Percentiles rank a stretch among this genome's conserved stretches.
These are phyloP conservation scores for Vigna unguiculata DNA, from an alignment of 306 rosid species.

Conservation along the genomic window DNA sequence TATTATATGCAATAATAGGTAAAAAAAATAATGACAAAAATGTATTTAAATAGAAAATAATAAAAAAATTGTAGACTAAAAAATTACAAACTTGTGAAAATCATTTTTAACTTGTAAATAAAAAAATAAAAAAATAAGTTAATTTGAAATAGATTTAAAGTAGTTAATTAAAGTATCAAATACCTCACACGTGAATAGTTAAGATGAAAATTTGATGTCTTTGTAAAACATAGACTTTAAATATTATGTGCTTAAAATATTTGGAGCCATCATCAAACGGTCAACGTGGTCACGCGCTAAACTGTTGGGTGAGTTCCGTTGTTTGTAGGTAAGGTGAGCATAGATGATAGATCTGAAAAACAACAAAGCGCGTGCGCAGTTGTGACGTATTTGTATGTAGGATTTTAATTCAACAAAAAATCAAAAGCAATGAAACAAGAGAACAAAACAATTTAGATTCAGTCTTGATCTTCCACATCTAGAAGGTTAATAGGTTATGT, in stretches of 20 bases:
- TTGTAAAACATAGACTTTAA: neutral
- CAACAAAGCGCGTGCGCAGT: constrained; percentile 8
- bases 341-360: neutral
- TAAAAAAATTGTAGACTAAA: too few relatives aligned
- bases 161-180: too few relatives aligned
- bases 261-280: neutral
- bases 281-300: constrained; percentile 34
- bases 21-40: too few relatives aligned
- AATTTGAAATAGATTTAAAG: too few relatives aligned
- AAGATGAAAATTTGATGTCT: neutral
- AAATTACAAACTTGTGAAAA: too few relatives aligned
- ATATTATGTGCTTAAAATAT: neutral
- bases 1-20: too few relatives aligned
- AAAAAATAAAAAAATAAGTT: too few relatives aligned
- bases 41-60: too few relatives aligned
- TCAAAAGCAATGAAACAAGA: neutral
- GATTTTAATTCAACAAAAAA: neutral
- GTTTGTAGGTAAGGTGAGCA: neutral
- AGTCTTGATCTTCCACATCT: neutral
- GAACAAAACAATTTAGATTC: neutral
- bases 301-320: neutral
- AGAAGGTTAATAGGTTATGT: neutral
- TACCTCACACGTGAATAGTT: neutral
- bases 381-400: neutral
- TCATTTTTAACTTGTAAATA: too few relatives aligned